Conservation (phyloP, 345 rosid species). For the Physaria fendleri region DNA sequence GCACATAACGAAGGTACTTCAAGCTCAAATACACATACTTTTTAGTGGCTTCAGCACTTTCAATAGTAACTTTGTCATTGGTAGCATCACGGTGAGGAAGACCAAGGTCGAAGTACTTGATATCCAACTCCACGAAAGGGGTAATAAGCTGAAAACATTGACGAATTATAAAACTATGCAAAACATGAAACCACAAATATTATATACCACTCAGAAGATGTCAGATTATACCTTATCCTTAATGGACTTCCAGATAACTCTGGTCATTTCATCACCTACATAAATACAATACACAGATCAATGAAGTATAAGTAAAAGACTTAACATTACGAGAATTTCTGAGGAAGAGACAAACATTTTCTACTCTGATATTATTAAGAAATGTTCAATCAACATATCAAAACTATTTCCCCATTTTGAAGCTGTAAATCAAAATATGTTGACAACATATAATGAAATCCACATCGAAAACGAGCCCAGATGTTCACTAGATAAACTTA, state of each 20-base stretch:
- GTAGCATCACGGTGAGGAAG: constrained; percentile 69
- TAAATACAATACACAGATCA: constrained; percentile 31
- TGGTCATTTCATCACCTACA: constrained; percentile 99
- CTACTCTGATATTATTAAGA: no score
- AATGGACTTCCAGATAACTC: constrained; percentile 83
- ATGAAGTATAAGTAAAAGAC: not conserved
- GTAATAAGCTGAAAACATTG: constrained; percentile 62
- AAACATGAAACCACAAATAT: not conserved
- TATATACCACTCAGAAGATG: not conserved
- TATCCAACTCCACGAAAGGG: constrained; percentile 80
- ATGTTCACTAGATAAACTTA: not conserved
- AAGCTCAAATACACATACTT: constrained; percentile 46
- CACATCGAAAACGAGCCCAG: not conserved
- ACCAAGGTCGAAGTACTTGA: constrained; percentile 67
- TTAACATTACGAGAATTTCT: no score
- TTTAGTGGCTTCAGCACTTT: constrained; percentile 70
- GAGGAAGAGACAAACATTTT: no score
- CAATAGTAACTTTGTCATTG: constrained; percentile 54
- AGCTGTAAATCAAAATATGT: not conserved
- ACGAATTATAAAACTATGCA: not conserved
- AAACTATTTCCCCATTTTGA: not conserved
- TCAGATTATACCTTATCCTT: constrained; percentile 68
- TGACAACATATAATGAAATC: not conserved
- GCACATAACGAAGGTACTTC: not conserved
- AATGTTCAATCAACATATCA: no score